Evolutionary conservation across 495 filamentous ascomycete species (phyloP).

Genomic region (Friedmanniomyces simplex): DNA sequence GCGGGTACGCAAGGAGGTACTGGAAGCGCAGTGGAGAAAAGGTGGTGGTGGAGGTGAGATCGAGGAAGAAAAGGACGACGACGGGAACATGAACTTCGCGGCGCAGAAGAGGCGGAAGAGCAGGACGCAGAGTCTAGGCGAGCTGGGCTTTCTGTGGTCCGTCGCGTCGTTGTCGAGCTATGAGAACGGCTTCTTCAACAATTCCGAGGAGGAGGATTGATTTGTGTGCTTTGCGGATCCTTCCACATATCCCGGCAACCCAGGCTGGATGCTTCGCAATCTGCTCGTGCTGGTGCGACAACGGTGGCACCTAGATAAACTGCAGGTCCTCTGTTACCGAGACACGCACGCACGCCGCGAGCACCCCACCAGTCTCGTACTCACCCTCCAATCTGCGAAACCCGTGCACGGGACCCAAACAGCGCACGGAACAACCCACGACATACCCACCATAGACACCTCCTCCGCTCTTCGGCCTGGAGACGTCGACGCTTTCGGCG

Average conservation of each 20-base stretch:
- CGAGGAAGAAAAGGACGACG: constrained; percentile 21
- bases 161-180: constrained; percentile 65
- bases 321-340: constrained; percentile 83
- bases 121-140: constrained; percentile 30
- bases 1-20: constrained; percentile 37
- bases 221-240: constrained; percentile 85
- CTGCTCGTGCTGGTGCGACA: constrained; percentile 75
- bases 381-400: constrained; percentile 51
- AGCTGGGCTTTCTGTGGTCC: constrained; percentile 58
- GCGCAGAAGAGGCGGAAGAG: constrained; percentile 29
- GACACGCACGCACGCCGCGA: constrained; percentile 67
- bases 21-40: constrained; percentile 14
- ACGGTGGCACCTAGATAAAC: constrained; percentile 63
- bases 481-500: constrained; percentile 16
- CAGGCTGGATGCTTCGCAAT: constrained; percentile 89
- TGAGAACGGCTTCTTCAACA: constrained; percentile 79
- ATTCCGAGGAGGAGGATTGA: constrained; percentile 53
- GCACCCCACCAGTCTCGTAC: constrained; percentile 66
- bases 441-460: constrained; percentile 3
- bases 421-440: constrained; percentile 20
- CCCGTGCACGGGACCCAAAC: constrained; percentile 10
- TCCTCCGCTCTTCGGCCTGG: constrained; percentile 9
- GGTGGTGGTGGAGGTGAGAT: constrained; percentile 12
- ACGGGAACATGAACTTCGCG: constrained; percentile 14
- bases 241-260: constrained; percentile 73